Evolutionary conservation across 164 flowering plant genomes (phyloP), one percentile per base, ranked within the genome.

Genomic region (Warburgia ugandensis): DNA sequence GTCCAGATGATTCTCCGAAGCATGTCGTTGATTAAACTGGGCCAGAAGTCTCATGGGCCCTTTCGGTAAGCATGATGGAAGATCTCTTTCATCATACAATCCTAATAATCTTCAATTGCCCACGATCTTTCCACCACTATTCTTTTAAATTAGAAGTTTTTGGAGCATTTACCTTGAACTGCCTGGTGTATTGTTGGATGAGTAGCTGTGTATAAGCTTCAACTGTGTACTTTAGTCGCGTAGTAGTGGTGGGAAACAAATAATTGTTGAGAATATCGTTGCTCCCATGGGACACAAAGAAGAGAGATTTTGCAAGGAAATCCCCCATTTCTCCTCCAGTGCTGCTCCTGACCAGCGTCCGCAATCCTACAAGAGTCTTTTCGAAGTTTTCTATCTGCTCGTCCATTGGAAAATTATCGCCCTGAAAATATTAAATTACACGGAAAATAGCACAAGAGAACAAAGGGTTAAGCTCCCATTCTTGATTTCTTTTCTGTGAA

Each of bases 211-310:
- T 10, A 26, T n/a, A 61, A 32, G 12, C 23, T n/a, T 20, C 45
- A 17, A 25, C 21, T 17, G 52, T 21, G 58, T 9, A 32, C 4
- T 20, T 29, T 8, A n/a, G 22, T 8, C 3, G 19, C 28, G 3
- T 43, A 5, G 11, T 25, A 4, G 28, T 17, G 13, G 1, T 17
- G 6, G 52, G 16, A 21, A 12, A 28, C 1, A 47, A 5, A 32
- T 41, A 48, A 43, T 30, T 39, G 35, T 16, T 26, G 22, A 42
- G 37, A 20, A 25, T 40, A 54, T 61, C 64, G 31, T 53, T 52
- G 41, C 32, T 52, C 13, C 58, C 64, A 2, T 44, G 54, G 48
- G 26, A 29, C 7, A 46, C 43, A 19, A 38, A 39, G 35, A 61
- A 21, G 11, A 61, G 42, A 19, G 65, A 61, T 14, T 53, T 41